Evolutionary conservation across 2,329 filamentous ascomycete species (phyloP), one percentile per base, ranked within the genome.

Genomic region (Epichloe gansuensis): DNA sequence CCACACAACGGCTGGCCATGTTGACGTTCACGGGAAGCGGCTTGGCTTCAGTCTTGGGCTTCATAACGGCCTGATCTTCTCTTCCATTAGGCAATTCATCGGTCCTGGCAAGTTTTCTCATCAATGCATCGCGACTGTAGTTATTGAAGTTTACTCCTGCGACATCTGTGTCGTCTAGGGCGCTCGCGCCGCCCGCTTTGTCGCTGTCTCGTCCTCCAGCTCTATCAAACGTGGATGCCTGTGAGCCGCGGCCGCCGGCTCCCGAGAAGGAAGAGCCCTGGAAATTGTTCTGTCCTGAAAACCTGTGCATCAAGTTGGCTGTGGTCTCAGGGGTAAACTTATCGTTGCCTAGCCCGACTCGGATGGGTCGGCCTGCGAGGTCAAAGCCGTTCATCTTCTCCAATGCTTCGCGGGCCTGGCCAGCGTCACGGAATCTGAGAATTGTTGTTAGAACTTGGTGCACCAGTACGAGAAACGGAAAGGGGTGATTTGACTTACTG

Each of bases 351-450:
- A 98, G 88, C 71, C 93, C 93, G 70, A 98, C 94, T 67, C 93
- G 90, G 69, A 98, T 97, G 58, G 91, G 90, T 68, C 93, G 91
- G 71, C 91, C 91, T 64, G 93, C 93, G 62, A 98, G 83, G 72
- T 97, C 93, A 74, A 97, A 98, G 59, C 91, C 91, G 72, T 98
- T 98, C 91, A 98, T 96, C 73, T 96, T 95, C 70, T 96, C 90
- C 58, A 98, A 77, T 56, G 93, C 94, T 69, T 95, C 88, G 66
- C 91, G 88, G 65, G 93, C 93, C 70, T 96, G 84, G 58, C 82
- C 82, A 54, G 91, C 90, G 65, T 97, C 88, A 64, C 86, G 85
- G 71, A 94, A 96, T 66, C 90, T 95, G 56, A 15, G 0, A 0
- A 43, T 12, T 9, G 6, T 35, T 28, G 49, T 37, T 38, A 42